Evolutionary conservation across 495 filamentous ascomycete species (phyloP), one percentile per base, ranked within the genome.

Genomic region (Coniosporium apollinis): DNA sequence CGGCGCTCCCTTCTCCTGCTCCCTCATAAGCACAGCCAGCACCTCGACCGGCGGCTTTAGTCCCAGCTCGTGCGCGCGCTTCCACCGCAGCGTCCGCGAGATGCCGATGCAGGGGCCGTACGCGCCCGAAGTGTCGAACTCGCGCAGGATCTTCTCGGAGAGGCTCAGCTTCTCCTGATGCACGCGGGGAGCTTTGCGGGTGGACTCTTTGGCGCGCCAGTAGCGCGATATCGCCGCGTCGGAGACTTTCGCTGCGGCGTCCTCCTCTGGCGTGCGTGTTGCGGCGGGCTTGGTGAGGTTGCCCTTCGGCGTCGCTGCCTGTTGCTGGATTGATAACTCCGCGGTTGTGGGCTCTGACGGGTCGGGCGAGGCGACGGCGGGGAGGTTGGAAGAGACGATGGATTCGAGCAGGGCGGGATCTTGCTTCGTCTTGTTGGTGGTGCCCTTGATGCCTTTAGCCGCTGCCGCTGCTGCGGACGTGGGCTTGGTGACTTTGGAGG

Each of bases 31-130:
- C 16, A 94, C 80, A 0, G 83, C 79, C 3, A 94, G 62, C n/a
- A 96, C 84, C 54, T 94, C 86, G 21, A 93, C 65, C 1, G 91
- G 89, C 0, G 91, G 91, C 24, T 81, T 67, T 32, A 99, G 57
- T 1, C 77, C 76, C 30, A 99, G 56, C 30, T 58, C 60, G 28
- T 92, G 60, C 2, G 91, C 91, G 7, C 91, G 69, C 47, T 79
- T 71, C 91, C 91, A 99, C 0, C 91, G 78, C 56, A 79, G 80
- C 33, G 78, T 46, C 6, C 91, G 69, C 8, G 72, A 56, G 17
- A 91, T 84, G 1, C 91, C 91, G 35, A 94, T 78, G 49, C 81
- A 91, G 1, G 89, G 91, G 39, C 89, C 89, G 56, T 80, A 97
- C 53, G 92, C 81, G 41, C 63, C 74, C 33, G 72, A 82, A 26